Conservation (phyloP, 441 rosid species). For the Pelargonium myrrhifolium region DNA sequence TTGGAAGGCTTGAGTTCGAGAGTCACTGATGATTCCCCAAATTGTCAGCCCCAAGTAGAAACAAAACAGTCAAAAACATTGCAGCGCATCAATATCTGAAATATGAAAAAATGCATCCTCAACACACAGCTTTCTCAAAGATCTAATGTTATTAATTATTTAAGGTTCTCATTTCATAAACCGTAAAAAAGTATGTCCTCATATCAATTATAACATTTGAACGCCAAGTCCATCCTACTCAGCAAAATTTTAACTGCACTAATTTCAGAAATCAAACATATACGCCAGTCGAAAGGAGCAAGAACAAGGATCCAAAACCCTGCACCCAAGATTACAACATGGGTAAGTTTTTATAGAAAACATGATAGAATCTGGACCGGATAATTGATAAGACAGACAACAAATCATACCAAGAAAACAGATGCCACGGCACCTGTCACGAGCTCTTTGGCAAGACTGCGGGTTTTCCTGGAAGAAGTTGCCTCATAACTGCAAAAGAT, state of each 20-base stretch:
- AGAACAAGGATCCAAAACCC: slow-evolving; percentile 93
- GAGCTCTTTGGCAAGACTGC: not conserved
- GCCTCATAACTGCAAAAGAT: slow-evolving; percentile 2
- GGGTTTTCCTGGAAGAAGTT: not conserved
- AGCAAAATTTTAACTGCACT: too few species aligned
- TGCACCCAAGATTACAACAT: slow-evolving; percentile 28
- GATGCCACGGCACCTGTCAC: not conserved
- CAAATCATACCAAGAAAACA: slow-evolving; percentile 44
- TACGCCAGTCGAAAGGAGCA: slow-evolving; percentile 83
- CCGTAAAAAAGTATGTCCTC: not conserved
- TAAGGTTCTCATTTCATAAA: not conserved
- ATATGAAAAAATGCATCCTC: too few species aligned
- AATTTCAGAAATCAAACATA: slow-evolving; percentile 42
- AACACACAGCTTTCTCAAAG: too few species aligned
- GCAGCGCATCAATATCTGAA: too few species aligned
- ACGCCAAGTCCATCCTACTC: not conserved
- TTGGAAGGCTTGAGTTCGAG: too few species aligned
- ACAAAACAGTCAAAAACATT: too few species aligned
- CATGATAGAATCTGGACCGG: not conserved
- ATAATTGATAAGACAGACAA: not conserved
- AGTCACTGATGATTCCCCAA: too few species aligned
- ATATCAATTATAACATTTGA: not conserved
- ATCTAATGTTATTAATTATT: not conserved
- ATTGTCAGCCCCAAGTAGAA: too few species aligned
- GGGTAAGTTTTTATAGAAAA: slow-evolving; percentile 12